A percentile compares a stretch with the other conserved stretches of the same genome.
Evolutionary conservation across 805 yeast species (phyloP).

Genomic region (Zygosaccharomyces bisporus): DNA sequence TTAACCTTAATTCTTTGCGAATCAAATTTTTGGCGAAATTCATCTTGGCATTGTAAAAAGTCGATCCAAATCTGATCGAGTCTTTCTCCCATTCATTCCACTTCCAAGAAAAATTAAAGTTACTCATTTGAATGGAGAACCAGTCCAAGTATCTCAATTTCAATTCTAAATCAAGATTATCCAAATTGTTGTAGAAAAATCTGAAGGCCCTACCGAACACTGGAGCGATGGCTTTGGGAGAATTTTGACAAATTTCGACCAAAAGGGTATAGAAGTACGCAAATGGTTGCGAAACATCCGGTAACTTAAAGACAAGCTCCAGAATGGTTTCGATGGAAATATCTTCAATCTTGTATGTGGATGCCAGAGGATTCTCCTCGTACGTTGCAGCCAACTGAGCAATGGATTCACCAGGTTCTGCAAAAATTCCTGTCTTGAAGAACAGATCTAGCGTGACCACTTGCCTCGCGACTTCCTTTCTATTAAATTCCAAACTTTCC

Average conservation of each 20-base stretch:
- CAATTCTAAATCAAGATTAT: conserved; percentile 69
- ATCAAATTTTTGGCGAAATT: conserved; percentile 74
- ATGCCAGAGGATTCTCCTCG: conserved; percentile 39
- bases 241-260: conserved; percentile 80
- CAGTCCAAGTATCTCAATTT: conserved; percentile 74
- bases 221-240: conserved; percentile 83
- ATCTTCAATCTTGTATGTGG: conserved; percentile 92
- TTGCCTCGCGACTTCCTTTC: conserved; percentile 81
- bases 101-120: conserved; percentile 94
- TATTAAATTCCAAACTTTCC: conserved; percentile 80
- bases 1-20: conserved; percentile 75
- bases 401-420: conserved; percentile 70
- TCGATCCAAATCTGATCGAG: conserved; percentile 43
- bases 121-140: conserved; percentile 90
- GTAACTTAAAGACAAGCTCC: conserved; percentile 72
- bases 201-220: conserved; percentile 91
- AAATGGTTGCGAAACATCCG: conserved; percentile 57
- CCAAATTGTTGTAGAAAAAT: conserved; percentile 66
- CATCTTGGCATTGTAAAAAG: conserved; percentile 64
- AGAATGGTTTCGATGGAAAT: conserved; percentile 78
- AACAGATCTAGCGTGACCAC: conserved; percentile 68
- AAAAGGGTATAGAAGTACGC: conserved; percentile 82
- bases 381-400: conserved; percentile 55
- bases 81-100: conserved; percentile 91
- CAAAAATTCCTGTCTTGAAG: conserved; percentile 62